These are phyloP conservation scores for Candida broadrunensis DNA, from an alignment of 805 yeast species.

Conservation along the genomic window DNA sequence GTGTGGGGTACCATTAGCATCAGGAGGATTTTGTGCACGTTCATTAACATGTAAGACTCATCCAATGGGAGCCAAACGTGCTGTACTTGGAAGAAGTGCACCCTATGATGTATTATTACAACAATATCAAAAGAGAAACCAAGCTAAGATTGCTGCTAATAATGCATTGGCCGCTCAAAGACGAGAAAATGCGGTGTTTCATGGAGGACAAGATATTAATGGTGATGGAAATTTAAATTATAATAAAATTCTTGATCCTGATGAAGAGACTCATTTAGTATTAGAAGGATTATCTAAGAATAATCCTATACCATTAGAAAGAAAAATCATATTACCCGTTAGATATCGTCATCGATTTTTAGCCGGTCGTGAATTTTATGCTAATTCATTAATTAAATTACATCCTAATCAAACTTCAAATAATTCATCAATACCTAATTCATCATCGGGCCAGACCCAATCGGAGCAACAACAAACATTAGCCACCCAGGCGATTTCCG, in stretches of 20 bases:
- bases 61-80: conserved; percentile 97
- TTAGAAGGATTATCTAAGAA: conserved; percentile 83
- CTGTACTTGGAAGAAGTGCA: conserved; percentile 89
- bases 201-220: conserved; percentile 16
- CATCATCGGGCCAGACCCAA: conserved; percentile 13
- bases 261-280: conserved; percentile 90
- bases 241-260: conserved; percentile 65
- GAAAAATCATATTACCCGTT: conserved; percentile 67
- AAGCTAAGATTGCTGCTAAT: conserved; percentile 81
- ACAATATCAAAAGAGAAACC: conserved; percentile 89
- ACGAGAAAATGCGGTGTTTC: conserved; percentile 56
- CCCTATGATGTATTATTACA: conserved; percentile 86
- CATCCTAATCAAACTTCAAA: conserved; percentile 3
- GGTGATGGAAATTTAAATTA: conserved; percentile 14
- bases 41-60: conserved; percentile 96
- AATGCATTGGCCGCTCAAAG: conserved; percentile 78
- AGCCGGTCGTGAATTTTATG: conserved; percentile 92
- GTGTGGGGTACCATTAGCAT: conserved; percentile 92
- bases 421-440: conserved; percentile 6
- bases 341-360: conserved; percentile 69
- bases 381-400: conserved; percentile 60
- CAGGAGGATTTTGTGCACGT: conserved; percentile 95
- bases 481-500: conserved; percentile 46
- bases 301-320: conserved; percentile 79
- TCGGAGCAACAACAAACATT: conserved; percentile 32